These are phyloP conservation scores for Saitozyma sp. DNA, from an alignment of 768 basidiomycete species.

Conservation along the genomic window DNA sequence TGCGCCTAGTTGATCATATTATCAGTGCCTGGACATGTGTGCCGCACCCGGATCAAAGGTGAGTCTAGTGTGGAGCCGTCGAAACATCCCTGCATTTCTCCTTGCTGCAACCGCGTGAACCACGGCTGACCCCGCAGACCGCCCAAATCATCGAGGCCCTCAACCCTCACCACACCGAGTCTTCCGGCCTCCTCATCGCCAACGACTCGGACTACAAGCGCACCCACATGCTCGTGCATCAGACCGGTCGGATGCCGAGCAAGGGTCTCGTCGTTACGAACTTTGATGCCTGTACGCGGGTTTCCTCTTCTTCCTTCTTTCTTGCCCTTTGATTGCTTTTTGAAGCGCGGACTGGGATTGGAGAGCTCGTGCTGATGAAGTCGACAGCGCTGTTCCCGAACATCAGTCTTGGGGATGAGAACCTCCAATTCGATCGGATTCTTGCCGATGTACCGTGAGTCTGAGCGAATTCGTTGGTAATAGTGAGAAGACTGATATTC, in stretches of 20 bases:
- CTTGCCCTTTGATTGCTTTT: neutral
- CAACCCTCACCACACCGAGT: constrained; percentile 71
- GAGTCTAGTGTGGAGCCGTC: constrained; percentile 4
- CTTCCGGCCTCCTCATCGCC: constrained; percentile 83
- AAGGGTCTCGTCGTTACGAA: constrained; percentile 94
- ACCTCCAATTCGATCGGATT: constrained; percentile 80
- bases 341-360: neutral
- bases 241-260: constrained; percentile 88
- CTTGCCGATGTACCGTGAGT: constrained; percentile 87
- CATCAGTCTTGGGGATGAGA: constrained; percentile 42
- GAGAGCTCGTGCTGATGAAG: constrained; percentile 8
- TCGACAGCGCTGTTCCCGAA: constrained; percentile 47
- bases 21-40: constrained; percentile 80
- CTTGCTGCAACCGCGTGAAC: neutral
- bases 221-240: constrained; percentile 94
- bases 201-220: constrained; percentile 95
- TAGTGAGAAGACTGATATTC: constrained; percentile 1
- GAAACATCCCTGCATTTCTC: neutral
- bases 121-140: constrained; percentile 60
- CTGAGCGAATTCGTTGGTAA: neutral
- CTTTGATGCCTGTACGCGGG: constrained; percentile 84
- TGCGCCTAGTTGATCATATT: constrained; percentile 8
- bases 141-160: constrained; percentile 94
- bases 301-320: constrained; percentile 17
- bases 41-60: constrained; percentile 98